Conservation (phyloP, 2,329 filamentous ascomycete genomes). For the Alternaria rosae region DNA sequence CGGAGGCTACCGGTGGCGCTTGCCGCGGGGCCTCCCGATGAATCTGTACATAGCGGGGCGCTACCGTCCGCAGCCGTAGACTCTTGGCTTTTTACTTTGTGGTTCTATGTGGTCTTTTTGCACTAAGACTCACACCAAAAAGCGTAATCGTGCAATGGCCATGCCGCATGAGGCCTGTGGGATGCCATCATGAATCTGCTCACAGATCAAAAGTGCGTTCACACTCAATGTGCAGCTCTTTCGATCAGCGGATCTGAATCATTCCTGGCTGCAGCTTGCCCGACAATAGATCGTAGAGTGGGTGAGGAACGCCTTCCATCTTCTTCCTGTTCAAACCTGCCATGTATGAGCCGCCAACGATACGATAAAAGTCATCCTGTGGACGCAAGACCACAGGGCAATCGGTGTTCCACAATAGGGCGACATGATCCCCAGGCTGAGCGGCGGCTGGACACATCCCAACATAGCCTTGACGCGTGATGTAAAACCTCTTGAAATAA, state of each 20-base stretch:
- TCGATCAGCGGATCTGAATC: not conserved
- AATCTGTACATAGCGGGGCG: not conserved
- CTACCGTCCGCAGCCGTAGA: not conserved
- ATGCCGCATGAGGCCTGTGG: not conserved
- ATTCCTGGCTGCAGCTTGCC: not conserved
- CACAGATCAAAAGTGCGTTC: not conserved
- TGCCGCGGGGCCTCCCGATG: constrained; percentile 10
- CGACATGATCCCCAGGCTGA: not conserved
- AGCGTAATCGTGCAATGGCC: not conserved
- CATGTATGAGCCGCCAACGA: not conserved
- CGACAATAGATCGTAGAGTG: not conserved
- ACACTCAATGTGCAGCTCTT: not conserved
- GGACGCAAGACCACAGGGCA: not conserved
- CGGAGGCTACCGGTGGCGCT: constrained; percentile 8
- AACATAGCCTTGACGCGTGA: not conserved
- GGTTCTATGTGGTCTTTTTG: not conserved
- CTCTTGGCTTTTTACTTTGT: not conserved
- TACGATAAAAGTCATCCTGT: not conserved
- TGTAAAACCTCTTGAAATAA: not conserved
- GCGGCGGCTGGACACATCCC: not conserved
- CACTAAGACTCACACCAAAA: not conserved
- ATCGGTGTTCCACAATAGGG: not conserved
- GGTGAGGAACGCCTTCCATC: not conserved
- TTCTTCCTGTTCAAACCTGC: not conserved
- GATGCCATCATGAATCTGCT: too few species aligned